Base-by-base conservation (phyloP, 768 basidiomycete species). In the Boletus edulis region DNA sequence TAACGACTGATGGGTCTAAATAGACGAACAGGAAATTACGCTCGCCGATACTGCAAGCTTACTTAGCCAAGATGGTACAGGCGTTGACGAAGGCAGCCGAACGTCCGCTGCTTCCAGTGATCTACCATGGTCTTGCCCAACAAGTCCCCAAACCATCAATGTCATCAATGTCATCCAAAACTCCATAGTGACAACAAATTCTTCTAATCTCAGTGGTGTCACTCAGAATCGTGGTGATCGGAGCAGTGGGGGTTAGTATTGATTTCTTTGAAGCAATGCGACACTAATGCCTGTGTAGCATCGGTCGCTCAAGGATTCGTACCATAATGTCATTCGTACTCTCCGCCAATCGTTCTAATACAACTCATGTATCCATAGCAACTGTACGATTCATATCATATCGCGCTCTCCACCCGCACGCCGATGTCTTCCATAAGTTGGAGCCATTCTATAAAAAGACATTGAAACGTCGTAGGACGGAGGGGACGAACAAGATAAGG, bases 151-250 rank as follows among this genome's bases (percentile, higher is more conserved):
- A 24, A 2, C 51, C 3, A 20, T 54, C 29, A 51, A 52, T 2
- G 31, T 56, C 17, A 15, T 52, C 9, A 31, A 61, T 4, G 31
- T 32, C 11, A 32, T 32, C 31, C 31, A 32, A 32, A 8, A 11
- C n/a, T 52, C 58, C 3, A 32, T 61, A 18, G 29, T 61, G 31
- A 11, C 54, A 6, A 5, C 58, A 14, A 46, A 41, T 9, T 32
- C 31, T 11, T 55, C 59, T 2, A 61, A 14, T 4, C 6, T 57
- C 29, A 41, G 0, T 8, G 60, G 37, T 18, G 0, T 37, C 22
- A 50, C 59, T 10, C 1, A 34, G 4, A 53, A 24, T 4, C 35
- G 4, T 11, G 42, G 44, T 9, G 29, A 34, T 3, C 17, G 12
- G 14, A 42, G 22, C 15, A 44, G 29, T 11, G 58, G 57, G 14